Evolutionary conservation across 352 stramenopile species (phyloP).

Genomic region (Globisporangium parvum): DNA sequence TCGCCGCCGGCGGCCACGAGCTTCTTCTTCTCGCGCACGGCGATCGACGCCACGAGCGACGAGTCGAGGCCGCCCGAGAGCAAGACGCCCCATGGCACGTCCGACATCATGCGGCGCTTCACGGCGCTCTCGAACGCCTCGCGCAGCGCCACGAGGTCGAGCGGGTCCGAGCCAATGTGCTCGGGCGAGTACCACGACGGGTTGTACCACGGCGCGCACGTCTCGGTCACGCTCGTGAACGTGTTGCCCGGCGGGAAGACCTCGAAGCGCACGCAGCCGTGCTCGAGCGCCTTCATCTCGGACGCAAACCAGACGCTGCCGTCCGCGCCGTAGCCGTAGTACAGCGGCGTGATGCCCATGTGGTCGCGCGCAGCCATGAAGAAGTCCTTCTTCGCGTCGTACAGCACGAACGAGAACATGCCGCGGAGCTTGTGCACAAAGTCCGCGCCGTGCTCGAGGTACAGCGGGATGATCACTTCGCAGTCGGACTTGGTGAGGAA

Average conservation of each 20-base stretch:
- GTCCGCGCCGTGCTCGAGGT: conserved; percentile 85
- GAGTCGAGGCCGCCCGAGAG: conserved; percentile 97
- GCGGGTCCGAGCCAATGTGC: conserved; percentile 49
- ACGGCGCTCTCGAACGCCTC: conserved; percentile 93
- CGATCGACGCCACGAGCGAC: conserved; percentile 96
- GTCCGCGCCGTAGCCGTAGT: conserved; percentile 97
- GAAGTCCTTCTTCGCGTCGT: conserved; percentile 91
- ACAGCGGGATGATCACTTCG: conserved; percentile 97
- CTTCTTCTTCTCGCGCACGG: conserved; percentile 90
- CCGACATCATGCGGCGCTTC: conserved; percentile 97
- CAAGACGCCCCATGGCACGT: conserved; percentile 98
- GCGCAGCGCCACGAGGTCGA: conserved; percentile 78
- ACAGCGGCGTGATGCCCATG: conserved; percentile 98
- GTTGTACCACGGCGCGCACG: conserved; percentile 94
- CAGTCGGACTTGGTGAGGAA: conserved; percentile 97
- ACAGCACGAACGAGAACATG: conserved; percentile 99
- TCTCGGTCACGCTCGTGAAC: conserved; percentile 81
- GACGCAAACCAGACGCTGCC: conserved; percentile 95
- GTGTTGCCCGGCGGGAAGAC: conserved; percentile 89
- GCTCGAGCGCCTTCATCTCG: conserved; percentile 96
- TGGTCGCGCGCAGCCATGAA: conserved; percentile 96
- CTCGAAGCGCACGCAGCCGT: conserved; percentile 80
- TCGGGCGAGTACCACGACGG: conserved; percentile 88
- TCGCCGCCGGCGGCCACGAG: conserved; percentile 67
- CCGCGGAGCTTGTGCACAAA: conserved; percentile 92